Base-by-base conservation (phyloP, 2,329 filamentous ascomycete genomes). In the Alternaria infectoria region DNA sequence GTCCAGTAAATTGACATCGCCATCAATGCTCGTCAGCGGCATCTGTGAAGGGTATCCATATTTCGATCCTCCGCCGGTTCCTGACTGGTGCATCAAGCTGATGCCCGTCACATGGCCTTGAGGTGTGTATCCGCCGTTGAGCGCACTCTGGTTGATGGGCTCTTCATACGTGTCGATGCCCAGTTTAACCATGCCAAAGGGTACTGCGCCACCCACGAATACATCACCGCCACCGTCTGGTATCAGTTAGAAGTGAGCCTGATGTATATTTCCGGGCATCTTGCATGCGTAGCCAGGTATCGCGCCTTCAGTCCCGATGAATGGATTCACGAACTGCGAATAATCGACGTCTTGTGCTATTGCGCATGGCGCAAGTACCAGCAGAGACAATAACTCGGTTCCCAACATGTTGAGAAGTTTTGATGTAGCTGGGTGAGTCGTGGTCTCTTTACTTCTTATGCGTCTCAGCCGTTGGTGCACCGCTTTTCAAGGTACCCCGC, bases 241-340 rank as follows among this genome's bases (percentile, higher is more conserved):
- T 8, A 10, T 19, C 5, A 61, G 59, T 69, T 12, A 70, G 64
- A 21, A 32, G 32, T 11, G 3, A 8, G 6, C 7, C 15, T 9
- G 30, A 21, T 13, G 36, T 10, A 11, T 28, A 10, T 13, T 25
- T 9, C 28, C n/a, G 19, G 17, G 17, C 19, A n/a, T 54, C 68
- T 52, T 67, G 72, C 73, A 79, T 21, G 76, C 74, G 50, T 77
- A 77, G 4, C 82, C 82, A 5, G 80, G 68, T 32, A 79, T 81
- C 0, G 81, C 80, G 8, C 83, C 83, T 66, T 84, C 82, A 1
- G 82, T 82, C 7, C 83, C 83, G 19, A 85, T 84, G 47, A 85
- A 80, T 1, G 81, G 77, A 60, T 85, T 83, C 9, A 84, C 83
- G 30, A 72, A 79, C 54, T 76, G 72, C 25, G 76, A 55, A 50